These are phyloP conservation scores for Geotrichum phurueaensis DNA, from an alignment of 1,139 yeast species.

Conservation along the genomic window DNA sequence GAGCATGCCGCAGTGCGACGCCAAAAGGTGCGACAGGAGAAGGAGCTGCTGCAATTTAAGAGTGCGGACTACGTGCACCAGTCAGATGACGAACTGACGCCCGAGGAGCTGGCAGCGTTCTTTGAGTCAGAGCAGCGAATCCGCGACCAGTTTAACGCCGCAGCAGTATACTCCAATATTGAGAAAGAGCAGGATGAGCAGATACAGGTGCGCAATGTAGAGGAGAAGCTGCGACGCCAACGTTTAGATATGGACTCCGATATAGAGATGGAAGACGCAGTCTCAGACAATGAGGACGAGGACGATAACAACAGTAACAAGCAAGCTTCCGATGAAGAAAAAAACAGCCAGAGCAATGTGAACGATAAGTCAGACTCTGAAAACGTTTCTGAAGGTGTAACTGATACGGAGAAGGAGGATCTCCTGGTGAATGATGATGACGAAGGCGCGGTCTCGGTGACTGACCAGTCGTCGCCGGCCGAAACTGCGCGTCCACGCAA, in stretches of 20 bases:
- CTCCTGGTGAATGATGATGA: not conserved
- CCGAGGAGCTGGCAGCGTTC: constrained; percentile 49
- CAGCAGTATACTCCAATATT: not conserved
- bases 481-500: not conserved
- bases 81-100: constrained; percentile 65
- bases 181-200: not conserved
- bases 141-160: constrained; percentile 37
- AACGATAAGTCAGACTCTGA: not conserved
- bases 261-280: constrained; percentile 23
- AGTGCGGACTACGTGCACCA: constrained; percentile 46
- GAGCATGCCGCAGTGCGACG: constrained; percentile 6
- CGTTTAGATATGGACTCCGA: not conserved
- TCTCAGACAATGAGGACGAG: constrained; percentile 23
- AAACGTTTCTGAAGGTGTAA: too few species aligned
- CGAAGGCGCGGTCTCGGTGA: not conserved
- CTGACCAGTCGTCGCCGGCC: not conserved
- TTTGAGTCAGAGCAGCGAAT: constrained; percentile 54
- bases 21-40: constrained; percentile 12
- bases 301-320: constrained; percentile 13
- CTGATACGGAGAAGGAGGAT: not conserved
- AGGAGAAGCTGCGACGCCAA: not conserved
- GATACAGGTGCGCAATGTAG: not conserved
- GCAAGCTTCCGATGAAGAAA: constrained; percentile 7
- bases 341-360: not conserved
- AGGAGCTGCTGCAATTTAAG: constrained; percentile 22